phyloP scores from a whole-genome alignment of 257 asterid genomes.

The Forsythia viridissima region DNA sequence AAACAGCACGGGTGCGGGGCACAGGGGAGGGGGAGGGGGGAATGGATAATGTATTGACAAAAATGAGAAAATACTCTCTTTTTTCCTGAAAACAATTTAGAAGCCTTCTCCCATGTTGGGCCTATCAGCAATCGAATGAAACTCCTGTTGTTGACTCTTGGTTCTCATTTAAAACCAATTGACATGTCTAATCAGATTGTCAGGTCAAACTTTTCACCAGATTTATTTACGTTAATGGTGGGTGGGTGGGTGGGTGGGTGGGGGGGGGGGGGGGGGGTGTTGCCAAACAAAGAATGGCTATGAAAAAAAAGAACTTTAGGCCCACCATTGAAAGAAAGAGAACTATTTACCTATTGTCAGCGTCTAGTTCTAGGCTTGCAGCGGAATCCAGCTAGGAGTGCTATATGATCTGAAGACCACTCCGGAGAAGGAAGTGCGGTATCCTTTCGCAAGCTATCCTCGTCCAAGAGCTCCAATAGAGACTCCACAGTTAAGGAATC shows the following conservation, averaged over 20 bases:
- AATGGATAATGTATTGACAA: background rate
- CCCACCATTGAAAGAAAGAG: background rate
- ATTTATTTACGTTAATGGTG: background rate
- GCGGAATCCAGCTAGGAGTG: slow-evolving; percentile 90
- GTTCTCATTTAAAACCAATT: background rate
- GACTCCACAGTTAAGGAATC: slow-evolving; percentile 87
- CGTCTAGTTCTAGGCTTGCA: slow-evolving; percentile 82
- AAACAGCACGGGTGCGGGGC: too few relatives aligned
- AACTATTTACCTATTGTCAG: slow-evolving; percentile 45
- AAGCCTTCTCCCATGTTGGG: background rate
- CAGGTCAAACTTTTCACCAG: background rate
- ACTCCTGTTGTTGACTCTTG: background rate
- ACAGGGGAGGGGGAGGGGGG: too few relatives aligned
- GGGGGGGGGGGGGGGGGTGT: too few relatives aligned
- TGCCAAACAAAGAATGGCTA: background rate
- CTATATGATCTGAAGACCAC: slow-evolving; percentile 99
- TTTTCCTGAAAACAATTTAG: background rate
- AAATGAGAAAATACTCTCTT: too few relatives aligned
- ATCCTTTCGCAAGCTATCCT: slow-evolving; percentile 87
- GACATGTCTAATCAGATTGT: background rate
- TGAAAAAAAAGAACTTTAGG: background rate
- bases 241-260: too few relatives aligned
- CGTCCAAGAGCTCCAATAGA: slow-evolving; percentile 91
- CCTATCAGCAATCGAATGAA: background rate
- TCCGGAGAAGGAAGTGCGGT: slow-evolving; percentile 97